Evolutionary conservation across 1,284 basidiomycete genomes (phyloP), one percentile per base, ranked within the genome.

Genomic region (Ceratobasidium sp.): DNA sequence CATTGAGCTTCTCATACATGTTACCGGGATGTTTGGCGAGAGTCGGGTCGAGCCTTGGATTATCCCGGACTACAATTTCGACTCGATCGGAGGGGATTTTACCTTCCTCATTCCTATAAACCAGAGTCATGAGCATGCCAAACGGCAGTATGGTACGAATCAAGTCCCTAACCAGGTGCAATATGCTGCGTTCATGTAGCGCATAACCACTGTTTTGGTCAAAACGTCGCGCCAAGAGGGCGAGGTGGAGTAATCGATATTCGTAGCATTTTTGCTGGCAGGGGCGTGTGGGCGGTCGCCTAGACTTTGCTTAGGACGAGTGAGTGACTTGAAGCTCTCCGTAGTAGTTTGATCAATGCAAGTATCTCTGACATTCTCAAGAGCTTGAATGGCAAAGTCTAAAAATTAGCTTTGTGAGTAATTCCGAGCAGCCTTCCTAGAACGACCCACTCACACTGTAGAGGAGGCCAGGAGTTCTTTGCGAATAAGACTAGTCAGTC

Each of bases 101-200:
- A 6, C 34, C 57, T 39, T 36, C 21, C 1, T 39, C 21, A 21
- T 59, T 59, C 57, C 57, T 59, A 28, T 4, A 18, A 5, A 30
- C 6, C 18, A 6, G 21, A 23, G 9, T 41, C 6, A 41, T 23
- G 9, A 36, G 34, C 26, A 36, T 18, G 21, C 23, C 48, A 30
- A 52, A 52, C 6, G 9, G 6, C 16, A 45, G 4, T 45, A 3
- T 3, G 9, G 6, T 18, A n/a, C 9, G 9, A 12, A n/a, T 12
- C 4, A n/a, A 45, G 16, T n/a, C 3, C 4, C 87, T 78, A 75
- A 91, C 94, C 96, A 97, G 75, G 92, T 93, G 80, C 95, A 97
- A 75, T 96, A 86, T 0, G 88, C 88, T 71, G 92, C 91, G 43
- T 90, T 84, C 76, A 94, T 84, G 80, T 95, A 97, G 32, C 94